phyloP scores from a whole-genome alignment of 1,284 basidiomycete species.

The Ceratobasidium sp. region DNA sequence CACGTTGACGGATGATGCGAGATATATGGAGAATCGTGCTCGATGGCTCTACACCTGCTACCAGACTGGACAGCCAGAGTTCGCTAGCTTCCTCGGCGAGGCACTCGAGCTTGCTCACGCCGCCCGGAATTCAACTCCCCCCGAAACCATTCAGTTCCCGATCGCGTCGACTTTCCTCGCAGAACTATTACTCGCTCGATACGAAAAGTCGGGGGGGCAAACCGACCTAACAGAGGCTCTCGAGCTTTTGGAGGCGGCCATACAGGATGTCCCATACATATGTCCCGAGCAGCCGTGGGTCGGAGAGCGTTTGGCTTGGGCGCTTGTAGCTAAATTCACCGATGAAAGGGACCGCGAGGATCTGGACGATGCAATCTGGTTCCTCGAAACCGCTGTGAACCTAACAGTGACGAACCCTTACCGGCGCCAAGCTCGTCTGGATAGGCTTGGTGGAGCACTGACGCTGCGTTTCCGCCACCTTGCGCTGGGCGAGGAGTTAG shows the following conservation, averaged over 20 bases:
- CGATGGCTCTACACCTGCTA: constrained; percentile 10
- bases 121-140: neutral
- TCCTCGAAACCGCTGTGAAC: constrained; percentile 12
- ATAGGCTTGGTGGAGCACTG: neutral
- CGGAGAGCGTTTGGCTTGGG: constrained; percentile 8
- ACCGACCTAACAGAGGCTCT: neutral
- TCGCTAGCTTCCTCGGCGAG: neutral
- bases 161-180: constrained; percentile 13
- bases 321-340: constrained; percentile 6
- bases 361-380: constrained; percentile 17
- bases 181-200: constrained; percentile 18
- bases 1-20: neutral
- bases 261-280: constrained; percentile 20
- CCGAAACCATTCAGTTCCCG: neutral
- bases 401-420: constrained; percentile 15
- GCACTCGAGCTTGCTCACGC: neutral
- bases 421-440: neutral
- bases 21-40: neutral
- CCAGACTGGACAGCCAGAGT: neutral
- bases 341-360: neutral
- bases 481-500: constrained; percentile 64
- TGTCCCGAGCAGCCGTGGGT: constrained; percentile 21
- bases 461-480: constrained; percentile 87
- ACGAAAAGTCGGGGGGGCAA: neutral
- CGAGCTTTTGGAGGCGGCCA: constrained; percentile 5